These are phyloP conservation scores for Fragaria vesca DNA, from an alignment of 306 rosid species.

Conservation along the genomic window DNA sequence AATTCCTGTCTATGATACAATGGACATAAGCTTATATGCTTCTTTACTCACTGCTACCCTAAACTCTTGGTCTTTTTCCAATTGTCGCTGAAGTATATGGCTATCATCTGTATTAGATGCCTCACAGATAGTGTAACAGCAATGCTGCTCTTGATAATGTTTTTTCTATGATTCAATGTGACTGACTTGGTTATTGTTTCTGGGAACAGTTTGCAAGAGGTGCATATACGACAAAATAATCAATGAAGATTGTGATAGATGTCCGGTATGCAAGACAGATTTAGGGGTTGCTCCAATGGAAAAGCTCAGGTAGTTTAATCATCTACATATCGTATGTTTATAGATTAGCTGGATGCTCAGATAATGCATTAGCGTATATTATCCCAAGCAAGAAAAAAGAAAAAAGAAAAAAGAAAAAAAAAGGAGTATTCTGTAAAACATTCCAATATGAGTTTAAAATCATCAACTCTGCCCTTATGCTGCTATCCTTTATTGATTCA, in stretches of 20 bases:
- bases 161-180: not conserved
- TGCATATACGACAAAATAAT: conserved; percentile 56
- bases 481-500: not conserved
- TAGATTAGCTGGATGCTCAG: not conserved
- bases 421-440: not conserved
- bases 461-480: not conserved
- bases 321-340: conserved; percentile 14
- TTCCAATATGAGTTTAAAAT: not conserved
- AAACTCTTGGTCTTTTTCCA: not conserved
- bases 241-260: conserved; percentile 33
- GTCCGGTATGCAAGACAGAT: conserved; percentile 58
- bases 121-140: not conserved
- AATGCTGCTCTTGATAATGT: not conserved
- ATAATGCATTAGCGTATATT: not conserved
- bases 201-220: conserved; percentile 64
- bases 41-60: not conserved
- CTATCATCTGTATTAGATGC: not conserved
- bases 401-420: too few relatives aligned
- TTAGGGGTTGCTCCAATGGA: conserved; percentile 61
- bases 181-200: conserved; percentile 10
- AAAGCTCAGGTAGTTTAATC: conserved; percentile 46
- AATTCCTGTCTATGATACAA: not conserved
- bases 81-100: not conserved
- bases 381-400: not conserved
- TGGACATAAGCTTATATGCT: not conserved